Percentiles rank a stretch among this genome's conserved stretches.
Conservation (phyloP, 2,329 filamentous ascomycete genomes). For the Claviceps sp. region DNA sequence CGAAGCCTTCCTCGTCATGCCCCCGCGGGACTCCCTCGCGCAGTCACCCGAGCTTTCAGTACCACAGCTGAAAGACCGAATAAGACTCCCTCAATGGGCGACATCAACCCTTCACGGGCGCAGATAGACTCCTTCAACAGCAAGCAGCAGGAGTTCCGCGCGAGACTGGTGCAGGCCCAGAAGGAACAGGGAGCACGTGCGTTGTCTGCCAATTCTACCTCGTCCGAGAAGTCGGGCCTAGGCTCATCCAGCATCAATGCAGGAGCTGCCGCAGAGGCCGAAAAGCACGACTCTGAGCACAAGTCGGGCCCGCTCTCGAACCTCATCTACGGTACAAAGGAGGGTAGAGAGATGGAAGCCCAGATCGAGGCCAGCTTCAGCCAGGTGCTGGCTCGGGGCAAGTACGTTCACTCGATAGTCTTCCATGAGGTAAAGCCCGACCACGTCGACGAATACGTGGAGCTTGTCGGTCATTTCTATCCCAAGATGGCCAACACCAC, state of each 20-base stretch:
- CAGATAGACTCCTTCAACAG: constrained; percentile 63
- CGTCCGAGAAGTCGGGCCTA: constrained; percentile 27
- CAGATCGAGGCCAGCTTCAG: constrained; percentile 95
- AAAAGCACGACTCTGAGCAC: constrained; percentile 44
- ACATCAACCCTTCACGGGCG: constrained; percentile 55
- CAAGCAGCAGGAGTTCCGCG: constrained; percentile 77
- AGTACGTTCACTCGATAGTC: constrained; percentile 97
- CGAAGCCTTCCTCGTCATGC: constrained; percentile 25
- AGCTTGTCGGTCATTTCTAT: constrained; percentile 84
- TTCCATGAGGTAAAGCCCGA: constrained; percentile 93
- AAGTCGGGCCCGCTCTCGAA: constrained; percentile 65
- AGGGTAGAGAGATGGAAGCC: constrained; percentile 84
- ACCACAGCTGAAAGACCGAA: constrained; percentile 32
- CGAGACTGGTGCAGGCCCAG: constrained; percentile 62
- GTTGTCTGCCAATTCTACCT: constrained; percentile 29
- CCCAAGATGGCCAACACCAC: constrained; percentile 71
- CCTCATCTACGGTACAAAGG: constrained; percentile 93
- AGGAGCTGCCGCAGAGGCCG: constrained; percentile 38
- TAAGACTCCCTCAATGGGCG: constrained; percentile 65
- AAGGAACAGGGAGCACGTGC: constrained; percentile 80
- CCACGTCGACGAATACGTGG: constrained; percentile 86
- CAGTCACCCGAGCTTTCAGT: constrained; percentile 41
- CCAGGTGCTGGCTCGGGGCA: constrained; percentile 85
- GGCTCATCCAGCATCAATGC: constrained; percentile 22
- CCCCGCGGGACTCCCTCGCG: constrained; percentile 30